A percentile compares a stretch with the other conserved stretches of the same genome.
These are phyloP conservation scores for Entamoeba histolytica DNA, from an alignment of 208 protist species.

Conservation along the genomic window DNA sequence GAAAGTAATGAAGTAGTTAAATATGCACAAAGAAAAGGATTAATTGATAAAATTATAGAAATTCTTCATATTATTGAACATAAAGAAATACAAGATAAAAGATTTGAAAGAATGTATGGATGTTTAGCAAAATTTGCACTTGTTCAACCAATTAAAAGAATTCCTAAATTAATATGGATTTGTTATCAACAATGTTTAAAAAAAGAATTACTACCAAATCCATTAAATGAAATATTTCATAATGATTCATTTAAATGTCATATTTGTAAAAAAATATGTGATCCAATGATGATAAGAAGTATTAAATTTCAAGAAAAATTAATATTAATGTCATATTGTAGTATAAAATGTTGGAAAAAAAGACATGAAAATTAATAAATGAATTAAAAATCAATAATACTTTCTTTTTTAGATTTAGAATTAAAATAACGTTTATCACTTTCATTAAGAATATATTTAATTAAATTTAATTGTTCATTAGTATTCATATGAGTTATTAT, in stretches of 20 bases:
- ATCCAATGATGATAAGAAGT: neutral
- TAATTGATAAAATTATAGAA: neutral
- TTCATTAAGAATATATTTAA: neutral
- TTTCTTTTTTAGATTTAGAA: too few species aligned
- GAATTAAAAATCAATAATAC: too few species aligned
- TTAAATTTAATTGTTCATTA: neutral
- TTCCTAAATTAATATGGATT: neutral
- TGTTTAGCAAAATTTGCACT: neutral
- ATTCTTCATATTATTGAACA: neutral
- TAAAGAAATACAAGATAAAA: neutral
- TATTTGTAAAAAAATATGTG: neutral
- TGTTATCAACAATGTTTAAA: neutral
- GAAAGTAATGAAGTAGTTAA: neutral
- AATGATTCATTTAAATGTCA: neutral
- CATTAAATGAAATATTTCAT: neutral
- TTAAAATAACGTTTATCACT: neutral
- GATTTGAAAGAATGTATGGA: neutral
- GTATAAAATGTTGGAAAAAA: neutral
- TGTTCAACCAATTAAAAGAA: neutral
- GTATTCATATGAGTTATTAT: neutral
- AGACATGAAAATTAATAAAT: neutral
- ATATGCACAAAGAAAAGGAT: neutral
- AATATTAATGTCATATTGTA: neutral
- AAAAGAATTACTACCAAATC: neutral
- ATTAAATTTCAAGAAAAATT: neutral